These are phyloP conservation scores for Ampelomyces quisqualis DNA, from an alignment of 2,329 filamentous ascomycete species.

Conservation along the genomic window DNA sequence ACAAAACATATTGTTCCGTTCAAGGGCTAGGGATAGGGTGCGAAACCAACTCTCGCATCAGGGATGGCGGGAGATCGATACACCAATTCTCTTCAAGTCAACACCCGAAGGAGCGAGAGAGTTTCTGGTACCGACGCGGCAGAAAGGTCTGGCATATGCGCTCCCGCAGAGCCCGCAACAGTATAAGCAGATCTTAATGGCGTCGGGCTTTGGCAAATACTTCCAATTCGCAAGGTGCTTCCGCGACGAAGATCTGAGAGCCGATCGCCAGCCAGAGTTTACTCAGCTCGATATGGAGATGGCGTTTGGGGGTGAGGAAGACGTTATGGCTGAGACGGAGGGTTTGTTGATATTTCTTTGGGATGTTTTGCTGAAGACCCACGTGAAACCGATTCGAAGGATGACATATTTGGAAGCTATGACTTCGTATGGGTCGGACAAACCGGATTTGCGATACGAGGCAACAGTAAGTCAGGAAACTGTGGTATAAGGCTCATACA, in stretches of 20 bases:
- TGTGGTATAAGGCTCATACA: slow-evolving; percentile 8
- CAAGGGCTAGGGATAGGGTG: slow-evolving; percentile 57
- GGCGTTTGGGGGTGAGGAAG: slow-evolving; percentile 72
- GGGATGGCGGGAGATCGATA: slow-evolving; percentile 79
- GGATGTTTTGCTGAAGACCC: no score
- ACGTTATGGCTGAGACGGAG: slow-evolving; percentile 66
- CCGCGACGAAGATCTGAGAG: slow-evolving; percentile 87
- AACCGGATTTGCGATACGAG: slow-evolving; percentile 81
- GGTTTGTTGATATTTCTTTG: slow-evolving; percentile 58
- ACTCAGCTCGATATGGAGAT: slow-evolving; percentile 96
- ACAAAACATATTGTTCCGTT: slow-evolving; percentile 70
- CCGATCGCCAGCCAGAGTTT: slow-evolving; percentile 94
- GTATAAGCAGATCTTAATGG: slow-evolving; percentile 98
- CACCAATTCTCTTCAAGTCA: slow-evolving; percentile 93
- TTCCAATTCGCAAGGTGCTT: slow-evolving; percentile 95
- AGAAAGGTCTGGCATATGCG: slow-evolving; percentile 76
- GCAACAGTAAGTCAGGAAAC: slow-evolving; percentile 58
- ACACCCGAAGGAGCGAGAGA: slow-evolving; percentile 94
- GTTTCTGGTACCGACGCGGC: slow-evolving; percentile 86
- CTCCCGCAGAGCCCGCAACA: slow-evolving; percentile 96
- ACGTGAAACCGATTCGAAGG: slow-evolving; percentile 54
- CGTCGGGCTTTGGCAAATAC: slow-evolving; percentile 77
- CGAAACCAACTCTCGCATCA: slow-evolving; percentile 55
- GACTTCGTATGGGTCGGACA: slow-evolving; percentile 80
- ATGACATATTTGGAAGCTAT: slow-evolving; percentile 78